Conservation (phyloP, 2,329 filamentous ascomycete species). For the Penicillium sp. region DNA sequence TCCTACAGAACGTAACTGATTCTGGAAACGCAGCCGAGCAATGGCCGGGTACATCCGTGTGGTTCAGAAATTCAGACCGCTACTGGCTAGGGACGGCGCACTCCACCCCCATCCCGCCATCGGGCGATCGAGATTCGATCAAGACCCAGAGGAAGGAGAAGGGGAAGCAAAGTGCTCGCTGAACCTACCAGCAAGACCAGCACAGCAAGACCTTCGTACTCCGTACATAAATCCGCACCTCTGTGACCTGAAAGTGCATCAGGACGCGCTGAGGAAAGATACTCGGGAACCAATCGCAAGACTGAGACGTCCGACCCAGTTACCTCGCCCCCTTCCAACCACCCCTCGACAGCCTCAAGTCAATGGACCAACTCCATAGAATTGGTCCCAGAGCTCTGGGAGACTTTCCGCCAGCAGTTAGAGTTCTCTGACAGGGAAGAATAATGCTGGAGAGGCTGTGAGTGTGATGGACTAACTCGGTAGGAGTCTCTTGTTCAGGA, state of each 20-base stretch:
- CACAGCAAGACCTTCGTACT: not conserved
- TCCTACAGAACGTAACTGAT: slow-evolving; percentile 12
- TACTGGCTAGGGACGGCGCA: not conserved
- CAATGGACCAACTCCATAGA: not conserved
- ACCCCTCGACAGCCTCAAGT: not conserved
- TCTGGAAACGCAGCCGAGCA: slow-evolving; percentile 22
- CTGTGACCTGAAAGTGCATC: not conserved
- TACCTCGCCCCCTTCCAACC: not conserved
- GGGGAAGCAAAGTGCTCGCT: not conserved
- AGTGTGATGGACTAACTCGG: not conserved
- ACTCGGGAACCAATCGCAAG: slow-evolving; percentile 5
- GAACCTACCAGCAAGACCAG: not conserved
- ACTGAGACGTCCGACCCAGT: not conserved
- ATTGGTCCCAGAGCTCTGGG: slow-evolving; percentile 7
- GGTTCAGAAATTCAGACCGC: too few species aligned
- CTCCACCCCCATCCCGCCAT: slow-evolving; percentile 7
- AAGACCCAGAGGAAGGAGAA: not conserved
- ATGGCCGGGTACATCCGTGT: slow-evolving; percentile 22
- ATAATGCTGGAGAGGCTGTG: not conserved
- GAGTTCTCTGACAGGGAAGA: not conserved
- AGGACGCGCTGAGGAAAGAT: slow-evolving; percentile 9
- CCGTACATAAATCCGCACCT: not conserved
- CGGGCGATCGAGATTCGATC: slow-evolving; percentile 3
- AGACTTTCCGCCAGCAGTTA: slow-evolving; percentile 1
- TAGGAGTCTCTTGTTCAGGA: not conserved